Percentiles rank a stretch among this genome's conserved stretches.
Conservation (phyloP, 305 asterid genomes). For the Solanum hybrid region DNA sequence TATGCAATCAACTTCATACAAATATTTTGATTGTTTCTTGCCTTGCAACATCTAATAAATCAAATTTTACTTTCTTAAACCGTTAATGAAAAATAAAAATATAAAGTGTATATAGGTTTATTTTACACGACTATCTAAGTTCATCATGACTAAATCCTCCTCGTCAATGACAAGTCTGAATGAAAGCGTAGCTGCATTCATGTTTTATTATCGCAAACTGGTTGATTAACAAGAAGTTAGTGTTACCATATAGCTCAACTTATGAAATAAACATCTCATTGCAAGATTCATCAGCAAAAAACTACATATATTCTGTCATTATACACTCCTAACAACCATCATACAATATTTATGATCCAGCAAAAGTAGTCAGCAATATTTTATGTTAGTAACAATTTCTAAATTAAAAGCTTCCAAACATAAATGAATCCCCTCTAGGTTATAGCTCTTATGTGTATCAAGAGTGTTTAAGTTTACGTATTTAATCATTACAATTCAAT, state of each 20-base stretch:
- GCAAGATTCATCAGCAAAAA: not conserved
- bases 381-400: constrained; percentile 30
- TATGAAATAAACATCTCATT: not conserved
- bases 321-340: not conserved
- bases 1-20: no score
- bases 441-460: not conserved
- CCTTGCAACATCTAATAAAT: no score
- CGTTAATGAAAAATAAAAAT: no score
- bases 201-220: no score
- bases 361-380: constrained; percentile 12
- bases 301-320: not conserved
- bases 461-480: not conserved
- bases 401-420: constrained; percentile 24
- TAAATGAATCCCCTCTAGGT: constrained; percentile 33
- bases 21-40: no score
- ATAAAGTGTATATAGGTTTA: no score
- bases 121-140: no score
- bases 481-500: constrained; percentile 14
- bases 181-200: no score
- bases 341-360: not conserved
- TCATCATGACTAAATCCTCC: no score
- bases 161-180: not conserved
- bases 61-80: no score
- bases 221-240: not conserved
- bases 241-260: not conserved